These are phyloP conservation scores for Pholiota adiposa DNA, from an alignment of 1,284 basidiomycete genomes.

Conservation along the genomic window DNA sequence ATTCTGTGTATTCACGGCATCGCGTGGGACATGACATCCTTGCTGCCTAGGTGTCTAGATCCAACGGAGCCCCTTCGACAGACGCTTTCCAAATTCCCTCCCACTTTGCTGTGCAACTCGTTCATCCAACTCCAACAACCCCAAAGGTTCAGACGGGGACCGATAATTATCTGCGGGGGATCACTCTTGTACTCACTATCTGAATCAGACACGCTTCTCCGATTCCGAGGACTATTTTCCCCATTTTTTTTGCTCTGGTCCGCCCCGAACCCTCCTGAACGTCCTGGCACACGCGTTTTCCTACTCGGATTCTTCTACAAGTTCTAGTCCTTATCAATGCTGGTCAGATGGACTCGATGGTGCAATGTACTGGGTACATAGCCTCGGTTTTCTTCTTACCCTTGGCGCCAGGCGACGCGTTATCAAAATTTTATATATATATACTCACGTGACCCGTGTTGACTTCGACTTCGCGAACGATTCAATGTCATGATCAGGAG, in stretches of 20 bases:
- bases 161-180: background rate
- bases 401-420: too few relatives aligned
- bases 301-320: background rate
- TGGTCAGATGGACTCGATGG: background rate
- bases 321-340: background rate
- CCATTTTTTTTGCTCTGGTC: constrained; percentile 36
- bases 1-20: constrained; percentile 1
- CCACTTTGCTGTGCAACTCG: background rate
- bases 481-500: too few relatives aligned
- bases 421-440: too few relatives aligned
- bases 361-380: too few relatives aligned
- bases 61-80: background rate
- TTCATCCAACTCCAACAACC: background rate
- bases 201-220: background rate
- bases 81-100: background rate
- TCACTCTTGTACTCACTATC: background rate
- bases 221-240: background rate
- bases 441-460: too few relatives aligned
- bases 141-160: too few relatives aligned
- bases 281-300: background rate
- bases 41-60: background rate
- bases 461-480: too few relatives aligned
- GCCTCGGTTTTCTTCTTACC: background rate
- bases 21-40: background rate
- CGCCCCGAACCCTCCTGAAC: constrained; percentile 71